Percentiles rank a stretch among this genome's conserved stretches.
Evolutionary conservation across 73 alveolate species (phyloP).

Genomic region (Symbiodinium natans): DNA sequence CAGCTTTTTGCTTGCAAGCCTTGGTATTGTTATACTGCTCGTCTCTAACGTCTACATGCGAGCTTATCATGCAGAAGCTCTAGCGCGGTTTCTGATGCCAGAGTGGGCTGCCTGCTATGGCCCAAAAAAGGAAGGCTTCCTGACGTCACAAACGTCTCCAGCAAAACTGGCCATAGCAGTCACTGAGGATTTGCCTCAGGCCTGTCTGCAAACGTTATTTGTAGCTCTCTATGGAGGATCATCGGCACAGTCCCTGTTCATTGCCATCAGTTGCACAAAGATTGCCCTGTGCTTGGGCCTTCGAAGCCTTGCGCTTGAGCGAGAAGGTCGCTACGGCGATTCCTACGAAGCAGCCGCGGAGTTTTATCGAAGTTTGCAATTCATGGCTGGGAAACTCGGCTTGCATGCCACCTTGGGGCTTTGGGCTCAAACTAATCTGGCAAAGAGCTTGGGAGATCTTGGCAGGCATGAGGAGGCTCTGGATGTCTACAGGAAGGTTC

Average conservation of each 20-base stretch:
- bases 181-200: constrained; percentile 74
- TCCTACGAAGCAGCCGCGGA: constrained; percentile 6
- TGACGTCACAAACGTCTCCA: constrained; percentile 12
- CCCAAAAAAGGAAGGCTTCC: background rate
- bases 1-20: background rate
- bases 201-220: background rate
- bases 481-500: background rate
- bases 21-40: background rate
- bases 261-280: constrained; percentile 27
- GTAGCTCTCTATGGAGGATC: constrained; percentile 28
- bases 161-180: constrained; percentile 39
- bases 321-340: constrained; percentile 58
- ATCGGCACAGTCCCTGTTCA: constrained; percentile 27
- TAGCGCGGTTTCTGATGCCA: background rate
- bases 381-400: background rate
- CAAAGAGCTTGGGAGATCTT: background rate
- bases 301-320: constrained; percentile 17
- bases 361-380: background rate
- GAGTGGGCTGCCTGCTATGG: background rate
- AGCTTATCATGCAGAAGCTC: background rate
- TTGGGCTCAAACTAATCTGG: background rate
- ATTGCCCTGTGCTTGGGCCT: constrained; percentile 17
- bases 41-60: constrained; percentile 13
- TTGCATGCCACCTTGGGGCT: background rate
- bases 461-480: constrained; percentile 4